phyloP scores from a whole-genome alignment of 2,329 filamentous ascomycete species.

The Ophiostoma montium region DNA sequence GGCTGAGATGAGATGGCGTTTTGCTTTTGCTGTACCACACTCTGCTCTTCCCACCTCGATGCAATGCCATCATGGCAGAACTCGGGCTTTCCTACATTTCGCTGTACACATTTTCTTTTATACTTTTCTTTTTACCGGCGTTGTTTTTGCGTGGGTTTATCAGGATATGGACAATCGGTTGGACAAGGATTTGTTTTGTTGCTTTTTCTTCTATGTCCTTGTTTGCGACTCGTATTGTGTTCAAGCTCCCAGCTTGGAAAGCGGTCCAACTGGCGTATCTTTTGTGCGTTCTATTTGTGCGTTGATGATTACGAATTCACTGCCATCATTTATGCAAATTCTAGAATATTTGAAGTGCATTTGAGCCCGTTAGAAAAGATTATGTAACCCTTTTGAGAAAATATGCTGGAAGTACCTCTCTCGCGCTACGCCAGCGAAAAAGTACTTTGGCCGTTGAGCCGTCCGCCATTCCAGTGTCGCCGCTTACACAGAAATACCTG shows the following conservation, averaged over 20 bases:
- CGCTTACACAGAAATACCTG: not conserved
- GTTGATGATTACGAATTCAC: not conserved
- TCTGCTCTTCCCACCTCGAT: too few species aligned
- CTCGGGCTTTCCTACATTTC: slow-evolving; percentile 1
- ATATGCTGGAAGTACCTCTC: not conserved
- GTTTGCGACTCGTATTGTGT: not conserved
- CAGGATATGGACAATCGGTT: not conserved
- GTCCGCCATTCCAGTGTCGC: slow-evolving; percentile 7
- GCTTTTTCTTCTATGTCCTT: not conserved
- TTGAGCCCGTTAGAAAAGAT: too few species aligned
- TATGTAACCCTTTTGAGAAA: not conserved
- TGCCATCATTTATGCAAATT: not conserved
- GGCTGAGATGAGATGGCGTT: not conserved
- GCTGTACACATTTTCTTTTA: slow-evolving; percentile 3
- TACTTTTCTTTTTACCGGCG: not conserved
- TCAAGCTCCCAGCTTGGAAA: not conserved
- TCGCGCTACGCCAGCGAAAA: not conserved
- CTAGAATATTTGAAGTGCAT: too few species aligned
- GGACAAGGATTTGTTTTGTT: not conserved
- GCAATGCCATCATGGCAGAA: too few species aligned
- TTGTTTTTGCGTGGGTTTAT: not conserved
- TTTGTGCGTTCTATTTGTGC: too few species aligned
- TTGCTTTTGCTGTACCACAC: not conserved
- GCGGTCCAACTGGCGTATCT: not conserved
- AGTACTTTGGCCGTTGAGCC: not conserved